Evolutionary conservation across 2,329 filamentous ascomycete genomes (phyloP), one percentile per base, ranked within the genome.

Genomic region (Colletotrichum lupini): DNA sequence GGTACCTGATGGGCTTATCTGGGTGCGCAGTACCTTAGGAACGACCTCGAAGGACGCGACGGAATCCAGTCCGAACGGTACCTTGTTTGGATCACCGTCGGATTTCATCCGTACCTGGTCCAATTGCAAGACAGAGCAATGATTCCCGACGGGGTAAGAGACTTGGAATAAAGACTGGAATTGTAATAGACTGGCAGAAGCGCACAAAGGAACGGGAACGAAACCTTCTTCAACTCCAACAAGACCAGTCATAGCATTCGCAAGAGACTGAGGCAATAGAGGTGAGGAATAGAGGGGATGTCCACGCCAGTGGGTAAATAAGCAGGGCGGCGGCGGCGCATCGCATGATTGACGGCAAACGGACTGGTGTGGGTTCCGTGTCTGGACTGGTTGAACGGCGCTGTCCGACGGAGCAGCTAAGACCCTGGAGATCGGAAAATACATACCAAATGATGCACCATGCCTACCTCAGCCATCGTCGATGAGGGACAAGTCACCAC

Each of bases 341-440:
- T 73, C 61, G 70, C 70, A 66, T 73, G 67, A 56, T 66, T 70
- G 67, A 73, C 60, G 56, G 60, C 22, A 70, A 69, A 70, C 70
- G 67, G 70, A 61, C 68, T 30, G 42, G 67, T 55, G 55, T 61
- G 60, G 49, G 67, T 70, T 65, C 67, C 67, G 55, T 73, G 46
- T 61, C 56, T 70, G 55, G 37, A 49, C 52, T 65, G 22, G 56
- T 65, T 61, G 67, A 73, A 73, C 56, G 60, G 49, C 56, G 30
- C 49, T 32, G 28, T 59, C 46, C 37, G 19, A 24, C 46, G 46
- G 30, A 19, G 46, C 16, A 68, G 61, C 60, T 61, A 73, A 56
- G 71, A 73, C 71, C 71, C 71, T 73, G 71, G 67, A 71, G 61
- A 73, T 73, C 71, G 67, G 52, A 59, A 35, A 56, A 66, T 24